Evolutionary conservation across 2,329 filamentous ascomycete genomes (phyloP).

Genomic region (Leptographium wingfieldii): DNA sequence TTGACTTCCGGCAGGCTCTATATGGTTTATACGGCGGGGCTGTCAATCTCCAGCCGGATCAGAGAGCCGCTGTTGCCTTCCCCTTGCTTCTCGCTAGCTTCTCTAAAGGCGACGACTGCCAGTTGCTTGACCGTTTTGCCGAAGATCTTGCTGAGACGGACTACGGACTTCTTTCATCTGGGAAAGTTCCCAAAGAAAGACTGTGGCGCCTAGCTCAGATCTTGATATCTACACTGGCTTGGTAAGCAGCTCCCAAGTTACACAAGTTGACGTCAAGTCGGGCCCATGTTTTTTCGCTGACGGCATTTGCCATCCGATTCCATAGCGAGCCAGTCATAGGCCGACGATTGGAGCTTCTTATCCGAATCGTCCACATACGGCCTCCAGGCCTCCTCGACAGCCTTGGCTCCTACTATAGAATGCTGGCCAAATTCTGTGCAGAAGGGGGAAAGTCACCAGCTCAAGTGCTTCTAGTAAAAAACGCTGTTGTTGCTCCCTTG

Average conservation of each 20-base stretch:
- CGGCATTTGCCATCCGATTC: neutral
- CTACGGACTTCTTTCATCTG: constrained; percentile 23
- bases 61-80: constrained; percentile 28
- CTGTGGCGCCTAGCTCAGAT: constrained; percentile 23
- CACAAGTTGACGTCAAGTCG: neutral
- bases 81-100: constrained; percentile 39
- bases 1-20: constrained; percentile 46
- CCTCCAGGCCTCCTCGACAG: constrained; percentile 9
- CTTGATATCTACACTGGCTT: constrained; percentile 23
- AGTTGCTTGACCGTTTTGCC: constrained; percentile 32
- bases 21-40: constrained; percentile 41
- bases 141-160: constrained; percentile 27
- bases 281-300: neutral
- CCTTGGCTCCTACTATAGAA: constrained; percentile 12
- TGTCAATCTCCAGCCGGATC: constrained; percentile 17
- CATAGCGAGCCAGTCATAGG: neutral
- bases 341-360: constrained; percentile 6
- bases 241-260: constrained; percentile 8
- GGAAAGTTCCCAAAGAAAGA: constrained; percentile 17
- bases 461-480: constrained; percentile 7
- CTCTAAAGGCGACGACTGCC: constrained; percentile 33
- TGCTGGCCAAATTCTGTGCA: constrained; percentile 7
- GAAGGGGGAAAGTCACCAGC: constrained; percentile 2
- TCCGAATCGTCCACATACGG: constrained; percentile 9
- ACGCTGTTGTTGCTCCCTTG: constrained; percentile 11